phyloP scores from a whole-genome alignment of 2,329 filamentous ascomycete genomes.

The Xylariaceae sp. region DNA sequence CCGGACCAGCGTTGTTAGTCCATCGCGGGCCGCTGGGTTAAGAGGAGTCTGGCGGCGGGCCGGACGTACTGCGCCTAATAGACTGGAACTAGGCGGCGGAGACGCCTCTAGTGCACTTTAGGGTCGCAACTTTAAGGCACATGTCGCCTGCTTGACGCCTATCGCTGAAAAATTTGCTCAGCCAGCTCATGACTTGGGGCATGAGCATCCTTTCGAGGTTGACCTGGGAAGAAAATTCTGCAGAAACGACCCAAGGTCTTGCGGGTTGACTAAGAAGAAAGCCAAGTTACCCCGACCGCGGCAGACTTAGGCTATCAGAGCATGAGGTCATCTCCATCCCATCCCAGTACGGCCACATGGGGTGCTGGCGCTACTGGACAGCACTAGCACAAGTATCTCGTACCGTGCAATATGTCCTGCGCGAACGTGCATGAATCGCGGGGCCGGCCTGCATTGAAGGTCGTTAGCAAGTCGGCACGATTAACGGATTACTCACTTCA shows the following conservation, averaged over 20 bases:
- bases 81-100: too few relatives aligned
- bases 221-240: not conserved
- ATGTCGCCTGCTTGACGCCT: not conserved
- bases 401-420: too few relatives aligned
- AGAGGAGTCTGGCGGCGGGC: too few relatives aligned
- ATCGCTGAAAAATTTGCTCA: not conserved
- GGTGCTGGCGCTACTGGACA: not conserved
- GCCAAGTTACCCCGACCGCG: not conserved
- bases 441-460: not conserved
- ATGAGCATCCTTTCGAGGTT: not conserved
- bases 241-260: not conserved
- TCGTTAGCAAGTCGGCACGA: not conserved
- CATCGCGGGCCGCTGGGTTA: not conserved
- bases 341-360: not conserved
- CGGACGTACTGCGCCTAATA: too few relatives aligned
- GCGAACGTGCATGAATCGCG: not conserved
- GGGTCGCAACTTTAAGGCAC: too few relatives aligned
- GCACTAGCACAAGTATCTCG: too few relatives aligned
- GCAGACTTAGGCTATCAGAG: not conserved
- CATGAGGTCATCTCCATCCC: not conserved
- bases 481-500: too few relatives aligned
- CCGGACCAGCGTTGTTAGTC: not conserved
- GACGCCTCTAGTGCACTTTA: too few relatives aligned
- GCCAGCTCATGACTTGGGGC: not conserved
- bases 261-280: not conserved